These are phyloP conservation scores for Sporothrix curviconia DNA, from an alignment of 2,329 filamentous ascomycete species.

Conservation along the genomic window DNA sequence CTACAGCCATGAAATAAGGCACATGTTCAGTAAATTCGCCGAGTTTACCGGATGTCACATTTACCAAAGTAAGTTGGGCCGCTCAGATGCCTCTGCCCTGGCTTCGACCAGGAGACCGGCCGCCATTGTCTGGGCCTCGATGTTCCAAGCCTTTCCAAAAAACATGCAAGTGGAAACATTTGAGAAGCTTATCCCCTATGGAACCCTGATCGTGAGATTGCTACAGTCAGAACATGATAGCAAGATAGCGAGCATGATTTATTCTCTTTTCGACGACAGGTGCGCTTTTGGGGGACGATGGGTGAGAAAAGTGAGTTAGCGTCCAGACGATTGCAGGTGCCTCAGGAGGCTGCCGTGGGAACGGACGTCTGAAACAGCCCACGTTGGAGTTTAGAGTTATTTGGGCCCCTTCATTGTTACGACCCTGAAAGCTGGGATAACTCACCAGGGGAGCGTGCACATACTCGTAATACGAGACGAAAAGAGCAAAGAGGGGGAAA, in stretches of 20 bases:
- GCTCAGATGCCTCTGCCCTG: background rate
- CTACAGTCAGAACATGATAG: too few relatives aligned
- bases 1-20: background rate
- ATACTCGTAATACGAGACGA: too few relatives aligned
- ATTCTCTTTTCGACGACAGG: too few relatives aligned
- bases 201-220: too few relatives aligned
- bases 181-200: too few relatives aligned
- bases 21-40: too few relatives aligned
- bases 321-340: background rate
- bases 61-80: background rate
- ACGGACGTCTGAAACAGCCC: constrained; percentile 4
- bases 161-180: constrained; percentile 10
- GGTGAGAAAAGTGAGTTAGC: background rate
- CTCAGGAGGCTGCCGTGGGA: background rate
- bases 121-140: background rate
- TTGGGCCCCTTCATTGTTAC: background rate
- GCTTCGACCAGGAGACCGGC: background rate
- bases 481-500: too few relatives aligned
- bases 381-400: constrained; percentile 9
- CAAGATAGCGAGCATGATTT: too few relatives aligned
- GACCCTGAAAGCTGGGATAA: too few relatives aligned
- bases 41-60: constrained; percentile 11
- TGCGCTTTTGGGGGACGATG: background rate
- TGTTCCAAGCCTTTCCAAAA: constrained; percentile 11
- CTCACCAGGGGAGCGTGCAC: too few relatives aligned